A percentile compares a stretch with the other conserved stretches of the same genome.
phyloP scores from a whole-genome alignment of 2,329 filamentous ascomycete genomes.

The Hypoxylon sp. region DNA sequence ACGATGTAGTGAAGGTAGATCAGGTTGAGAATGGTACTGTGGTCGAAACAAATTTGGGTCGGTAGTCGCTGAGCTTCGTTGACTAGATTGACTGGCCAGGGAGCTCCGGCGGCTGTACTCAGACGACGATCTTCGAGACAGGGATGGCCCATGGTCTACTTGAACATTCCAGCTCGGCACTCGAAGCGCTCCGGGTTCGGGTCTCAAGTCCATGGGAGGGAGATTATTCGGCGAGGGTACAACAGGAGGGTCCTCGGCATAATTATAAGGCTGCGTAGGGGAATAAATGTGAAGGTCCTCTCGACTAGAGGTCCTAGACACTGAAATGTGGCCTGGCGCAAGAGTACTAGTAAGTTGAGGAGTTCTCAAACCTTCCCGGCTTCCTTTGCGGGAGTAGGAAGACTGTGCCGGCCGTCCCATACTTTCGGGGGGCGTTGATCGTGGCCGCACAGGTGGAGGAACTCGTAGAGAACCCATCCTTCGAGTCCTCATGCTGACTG shows the following conservation, averaged over 20 bases:
- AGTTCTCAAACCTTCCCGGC: conserved; percentile 51
- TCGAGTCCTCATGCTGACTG: conserved; percentile 60
- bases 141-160: conserved; percentile 47
- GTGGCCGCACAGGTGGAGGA: conserved; percentile 54
- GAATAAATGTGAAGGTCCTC: conserved; percentile 43
- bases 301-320: conserved; percentile 39
- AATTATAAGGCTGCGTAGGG: conserved; percentile 35
- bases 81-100: conserved; percentile 49
- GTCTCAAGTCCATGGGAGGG: conserved; percentile 43
- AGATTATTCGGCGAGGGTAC: conserved; percentile 47
- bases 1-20: conserved; percentile 41
- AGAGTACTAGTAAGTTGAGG: conserved; percentile 19
- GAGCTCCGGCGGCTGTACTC: conserved; percentile 53
- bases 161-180: conserved; percentile 50
- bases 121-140: conserved; percentile 47
- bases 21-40: conserved; percentile 22
- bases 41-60: conserved; percentile 36
- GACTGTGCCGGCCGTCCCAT: conserved; percentile 27
- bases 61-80: conserved; percentile 37
- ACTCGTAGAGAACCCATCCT: conserved; percentile 54
- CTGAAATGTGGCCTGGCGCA: neutral
- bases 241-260: conserved; percentile 39
- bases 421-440: conserved; percentile 53
- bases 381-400: conserved; percentile 49
- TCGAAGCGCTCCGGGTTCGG: conserved; percentile 35